A percentile compares a stretch with the other conserved stretches of the same genome.
Conservation (phyloP, 2,329 filamentous ascomycete genomes). For the Fonsecaea erecta region DNA sequence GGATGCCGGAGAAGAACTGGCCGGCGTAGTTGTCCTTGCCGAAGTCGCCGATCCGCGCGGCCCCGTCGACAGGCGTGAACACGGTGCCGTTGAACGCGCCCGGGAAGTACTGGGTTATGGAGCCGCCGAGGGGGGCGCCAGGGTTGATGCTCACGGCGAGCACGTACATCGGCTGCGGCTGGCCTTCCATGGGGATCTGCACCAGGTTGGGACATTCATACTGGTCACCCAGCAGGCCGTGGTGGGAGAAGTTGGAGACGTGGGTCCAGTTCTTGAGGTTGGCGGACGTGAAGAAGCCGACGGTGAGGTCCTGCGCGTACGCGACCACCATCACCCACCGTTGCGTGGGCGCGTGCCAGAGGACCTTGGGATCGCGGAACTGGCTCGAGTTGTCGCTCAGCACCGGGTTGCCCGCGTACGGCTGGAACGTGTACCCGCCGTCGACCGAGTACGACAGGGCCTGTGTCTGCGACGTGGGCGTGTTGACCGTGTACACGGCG, state of each 20-base stretch:
- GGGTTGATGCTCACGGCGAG: constrained; percentile 43
- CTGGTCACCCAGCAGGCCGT: constrained; percentile 59
- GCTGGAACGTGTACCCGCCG: constrained; percentile 65
- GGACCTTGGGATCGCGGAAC: constrained; percentile 70
- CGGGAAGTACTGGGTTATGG: constrained; percentile 41
- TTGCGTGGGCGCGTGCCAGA: constrained; percentile 57
- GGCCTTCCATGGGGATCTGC: constrained; percentile 54
- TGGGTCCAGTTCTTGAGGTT: constrained; percentile 64
- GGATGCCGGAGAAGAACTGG: constrained; percentile 59
- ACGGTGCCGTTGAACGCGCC: constrained; percentile 69
- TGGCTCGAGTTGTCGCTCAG: constrained; percentile 59
- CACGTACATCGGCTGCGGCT: constrained; percentile 36
- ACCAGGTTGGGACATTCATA: constrained; percentile 70
- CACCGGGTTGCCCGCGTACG: constrained; percentile 65
- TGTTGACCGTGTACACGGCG: constrained; percentile 61
- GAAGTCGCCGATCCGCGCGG: constrained; percentile 40
- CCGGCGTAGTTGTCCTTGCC: constrained; percentile 51
- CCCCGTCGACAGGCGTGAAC: constrained; percentile 44
- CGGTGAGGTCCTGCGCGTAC: constrained; percentile 59
- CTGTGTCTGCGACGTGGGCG: constrained; percentile 55
- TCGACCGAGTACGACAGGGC: constrained; percentile 66
- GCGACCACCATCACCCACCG: constrained; percentile 65
- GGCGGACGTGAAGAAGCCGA: constrained; percentile 66
- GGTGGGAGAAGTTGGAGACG: constrained; percentile 62
- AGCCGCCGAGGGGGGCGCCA: constrained; percentile 44